Evolutionary conservation across 306 rosid species (phyloP), one percentile per base, ranked within the genome.

Genomic region (Rosa rugosa): DNA sequence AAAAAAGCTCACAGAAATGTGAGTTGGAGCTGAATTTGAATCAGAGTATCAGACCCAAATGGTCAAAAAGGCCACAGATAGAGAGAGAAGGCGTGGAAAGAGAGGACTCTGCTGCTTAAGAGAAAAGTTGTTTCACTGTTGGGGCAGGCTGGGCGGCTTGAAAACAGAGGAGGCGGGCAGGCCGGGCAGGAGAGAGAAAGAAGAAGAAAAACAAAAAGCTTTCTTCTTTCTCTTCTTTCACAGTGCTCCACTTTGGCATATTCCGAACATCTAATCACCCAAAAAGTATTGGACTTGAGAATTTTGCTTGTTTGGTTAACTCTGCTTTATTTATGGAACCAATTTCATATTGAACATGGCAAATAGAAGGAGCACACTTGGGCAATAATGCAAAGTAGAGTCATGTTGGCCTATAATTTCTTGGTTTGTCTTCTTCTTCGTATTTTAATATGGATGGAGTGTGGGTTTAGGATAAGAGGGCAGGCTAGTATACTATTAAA

Each of bases 121-220:
- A 81, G 87, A 72, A 85, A 75, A 72, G 78, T 70, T 72, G 57
- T 75, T 80, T 34, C 81, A 71, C 76, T 42, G 74, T 50, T 44
- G 73, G 83, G 86, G 89, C 91, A 88, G 87, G 75, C 79, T 27
- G 89, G 83, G 84, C 79, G 78, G 77, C 88, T 53, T 83, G 56
- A 78, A 78, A 86, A 80, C 80, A 59, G 54, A 16, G 80, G 72
- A 79, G 17, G 64, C 71, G 88, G 89, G 85, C 80, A 83, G 87
- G 62, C 65, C 83, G 91, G 91, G 91, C 86, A 88, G 66, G 88
- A 72, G 88, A 77, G 85, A 84, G 82, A 79, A 8, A 71, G 68
- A 12, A 31, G 42, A 8, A 17, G 45, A 20, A 18, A 66, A 17
- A 65, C 45, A 36, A 36, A 62, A 40, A 42, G 31, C 59, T 42